Evolutionary conservation across 768 basidiomycete species (phyloP).

Genomic region (Daedaleopsis sinensis): DNA sequence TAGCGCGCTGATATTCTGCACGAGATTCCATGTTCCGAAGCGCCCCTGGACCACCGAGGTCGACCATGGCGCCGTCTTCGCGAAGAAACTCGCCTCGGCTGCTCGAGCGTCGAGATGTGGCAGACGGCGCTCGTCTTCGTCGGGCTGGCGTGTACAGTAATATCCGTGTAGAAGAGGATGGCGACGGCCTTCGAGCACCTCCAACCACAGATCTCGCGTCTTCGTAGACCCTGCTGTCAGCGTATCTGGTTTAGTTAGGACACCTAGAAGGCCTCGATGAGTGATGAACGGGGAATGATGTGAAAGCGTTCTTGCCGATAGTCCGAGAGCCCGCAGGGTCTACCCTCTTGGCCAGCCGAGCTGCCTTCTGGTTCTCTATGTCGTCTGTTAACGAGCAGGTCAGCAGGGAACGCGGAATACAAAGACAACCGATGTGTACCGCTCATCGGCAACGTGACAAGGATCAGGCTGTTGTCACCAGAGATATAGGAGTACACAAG

Average conservation of each 20-base stretch:
- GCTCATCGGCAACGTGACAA: conserved; percentile 47
- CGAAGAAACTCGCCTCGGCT: conserved; percentile 50
- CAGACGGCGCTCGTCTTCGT: conserved; percentile 55
- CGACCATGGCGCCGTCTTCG: conserved; percentile 53
- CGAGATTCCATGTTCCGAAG: conserved; percentile 60
- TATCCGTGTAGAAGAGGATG: conserved; percentile 51
- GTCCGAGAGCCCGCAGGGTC: conserved; percentile 68
- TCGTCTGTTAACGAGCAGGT: conserved; percentile 50
- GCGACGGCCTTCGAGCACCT: conserved; percentile 51
- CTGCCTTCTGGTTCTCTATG: conserved; percentile 77
- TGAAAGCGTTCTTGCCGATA: conserved; percentile 45
- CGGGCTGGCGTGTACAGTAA: conserved; percentile 67
- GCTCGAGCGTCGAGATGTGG: conserved; percentile 37
- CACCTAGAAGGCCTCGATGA: conserved; percentile 41
- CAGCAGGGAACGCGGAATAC: too few relatives aligned
- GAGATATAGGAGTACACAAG: conserved; percentile 61
- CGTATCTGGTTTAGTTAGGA: conserved; percentile 72
- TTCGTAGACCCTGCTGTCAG: conserved; percentile 48
- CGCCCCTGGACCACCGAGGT: conserved; percentile 44
- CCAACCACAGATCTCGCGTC: conserved; percentile 48
- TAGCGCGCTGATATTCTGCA: conserved; percentile 51
- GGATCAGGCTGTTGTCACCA: conserved; percentile 55
- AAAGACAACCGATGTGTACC: background rate
- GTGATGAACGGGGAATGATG: conserved; percentile 24
- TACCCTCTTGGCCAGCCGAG: conserved; percentile 56